Evolutionary conservation across 805 yeast species (phyloP).

Genomic region (Candida boleticola): DNA sequence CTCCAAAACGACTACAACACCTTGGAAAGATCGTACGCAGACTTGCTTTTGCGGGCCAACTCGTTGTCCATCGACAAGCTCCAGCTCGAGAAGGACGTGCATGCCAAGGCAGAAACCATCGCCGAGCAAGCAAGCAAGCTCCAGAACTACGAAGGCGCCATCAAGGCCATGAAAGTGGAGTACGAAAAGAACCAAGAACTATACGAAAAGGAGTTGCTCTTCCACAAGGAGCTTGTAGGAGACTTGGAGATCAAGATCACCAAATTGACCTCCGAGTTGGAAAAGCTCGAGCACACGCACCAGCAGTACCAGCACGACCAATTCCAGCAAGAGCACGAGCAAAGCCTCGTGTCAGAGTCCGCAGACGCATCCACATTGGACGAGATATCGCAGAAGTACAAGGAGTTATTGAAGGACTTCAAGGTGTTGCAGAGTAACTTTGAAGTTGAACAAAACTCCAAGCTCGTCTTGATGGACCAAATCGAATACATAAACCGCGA

Average conservation of each 20-base stretch:
- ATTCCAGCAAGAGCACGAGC: neutral
- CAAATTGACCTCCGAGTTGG: constrained; percentile 18
- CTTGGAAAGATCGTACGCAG: constrained; percentile 28
- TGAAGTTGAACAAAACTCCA: constrained; percentile 53
- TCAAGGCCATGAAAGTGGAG: constrained; percentile 29
- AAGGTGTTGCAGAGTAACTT: constrained; percentile 46
- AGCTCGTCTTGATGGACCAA: constrained; percentile 52
- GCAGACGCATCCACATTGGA: constrained; percentile 7
- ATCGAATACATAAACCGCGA: constrained; percentile 47
- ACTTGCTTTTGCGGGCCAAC: constrained; percentile 26
- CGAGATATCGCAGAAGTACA: constrained; percentile 24
- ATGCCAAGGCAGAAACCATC: constrained; percentile 19
- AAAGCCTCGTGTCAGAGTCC: neutral
- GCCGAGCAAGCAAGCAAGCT: constrained; percentile 27
- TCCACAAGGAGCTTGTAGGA: constrained; percentile 31
- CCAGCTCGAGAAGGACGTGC: constrained; percentile 32
- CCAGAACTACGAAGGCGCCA: constrained; percentile 23
- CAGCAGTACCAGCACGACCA: constrained; percentile 6
- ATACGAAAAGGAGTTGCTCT: constrained; percentile 26
- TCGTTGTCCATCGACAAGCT: constrained; percentile 22
- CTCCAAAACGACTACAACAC: constrained; percentile 12
- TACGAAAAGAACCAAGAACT: constrained; percentile 25
- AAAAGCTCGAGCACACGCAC: constrained; percentile 4
- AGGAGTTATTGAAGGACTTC: constrained; percentile 31
- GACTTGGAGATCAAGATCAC: constrained; percentile 27